These are phyloP conservation scores for Nicotiana sylvestris DNA, from an alignment of 257 asterid species.

Conservation along the genomic window DNA sequence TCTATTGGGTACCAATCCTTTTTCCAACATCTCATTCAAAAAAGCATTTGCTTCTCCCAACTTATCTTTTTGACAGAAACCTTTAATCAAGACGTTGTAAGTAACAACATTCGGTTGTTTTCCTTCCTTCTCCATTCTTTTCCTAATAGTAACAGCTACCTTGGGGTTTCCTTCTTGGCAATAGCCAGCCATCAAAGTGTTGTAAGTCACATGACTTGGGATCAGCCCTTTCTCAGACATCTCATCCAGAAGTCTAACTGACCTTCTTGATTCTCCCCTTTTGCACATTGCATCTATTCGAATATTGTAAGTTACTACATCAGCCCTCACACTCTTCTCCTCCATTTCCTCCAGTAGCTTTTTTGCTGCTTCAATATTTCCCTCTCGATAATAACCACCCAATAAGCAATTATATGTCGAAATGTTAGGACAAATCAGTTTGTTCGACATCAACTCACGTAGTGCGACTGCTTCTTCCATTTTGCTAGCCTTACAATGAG, in stretches of 20 bases:
- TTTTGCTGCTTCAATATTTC: slow-evolving; percentile 40
- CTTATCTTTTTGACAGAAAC: slow-evolving; percentile 52
- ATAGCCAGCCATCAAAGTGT: slow-evolving; percentile 62
- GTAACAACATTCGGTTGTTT: slow-evolving; percentile 69
- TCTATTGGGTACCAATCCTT: slow-evolving; percentile 72
- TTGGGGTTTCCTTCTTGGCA: slow-evolving; percentile 54
- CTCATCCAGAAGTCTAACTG: slow-evolving; percentile 67
- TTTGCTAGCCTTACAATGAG: slow-evolving; percentile 58
- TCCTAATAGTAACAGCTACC: slow-evolving; percentile 62
- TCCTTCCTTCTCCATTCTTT: slow-evolving; percentile 83
- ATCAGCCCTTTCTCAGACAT: slow-evolving; percentile 50
- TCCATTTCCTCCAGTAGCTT: slow-evolving; percentile 61
- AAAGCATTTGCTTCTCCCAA: slow-evolving; percentile 61
- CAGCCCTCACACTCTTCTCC: slow-evolving; percentile 52
- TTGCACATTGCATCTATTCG: slow-evolving; percentile 61
- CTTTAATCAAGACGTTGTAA: slow-evolving; percentile 71
- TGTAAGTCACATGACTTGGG: slow-evolving; percentile 71
- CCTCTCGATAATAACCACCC: slow-evolving; percentile 57
- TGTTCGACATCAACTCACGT: slow-evolving; percentile 48
- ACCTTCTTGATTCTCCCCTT: slow-evolving; percentile 56
- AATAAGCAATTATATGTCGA: slow-evolving; percentile 79
- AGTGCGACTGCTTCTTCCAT: slow-evolving; percentile 51
- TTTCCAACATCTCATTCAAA: slow-evolving; percentile 93
- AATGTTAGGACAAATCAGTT: slow-evolving; percentile 48
- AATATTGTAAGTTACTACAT: slow-evolving; percentile 69